Evolutionary conservation across 1,284 basidiomycete species (phyloP).

Genomic region (Sutorius eximius): DNA sequence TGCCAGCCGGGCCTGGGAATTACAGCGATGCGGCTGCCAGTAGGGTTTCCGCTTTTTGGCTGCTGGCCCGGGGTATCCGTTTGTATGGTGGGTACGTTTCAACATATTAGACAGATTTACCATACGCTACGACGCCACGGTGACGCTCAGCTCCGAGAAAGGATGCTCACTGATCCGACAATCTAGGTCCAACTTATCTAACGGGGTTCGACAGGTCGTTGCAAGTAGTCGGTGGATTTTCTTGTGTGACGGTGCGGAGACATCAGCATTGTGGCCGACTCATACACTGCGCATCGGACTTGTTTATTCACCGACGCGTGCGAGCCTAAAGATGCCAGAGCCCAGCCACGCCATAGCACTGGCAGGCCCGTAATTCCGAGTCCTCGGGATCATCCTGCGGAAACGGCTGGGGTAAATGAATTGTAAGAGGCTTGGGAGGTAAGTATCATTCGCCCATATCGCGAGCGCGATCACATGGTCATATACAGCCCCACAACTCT

Average conservation of each 20-base stretch:
- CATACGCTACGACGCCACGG: no score
- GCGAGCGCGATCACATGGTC: no score
- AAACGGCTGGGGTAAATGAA: not conserved
- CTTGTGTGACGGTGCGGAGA: not conserved
- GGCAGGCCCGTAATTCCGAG: not conserved
- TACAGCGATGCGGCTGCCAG: no score
- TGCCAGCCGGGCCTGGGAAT: not conserved
- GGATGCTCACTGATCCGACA: not conserved
- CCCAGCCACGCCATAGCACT: no score
- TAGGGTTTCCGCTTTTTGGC: no score
- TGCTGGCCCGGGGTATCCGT: no score
- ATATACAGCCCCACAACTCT: not conserved
- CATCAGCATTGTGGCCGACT: not conserved
- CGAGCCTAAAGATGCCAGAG: no score
- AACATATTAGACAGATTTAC: no score
- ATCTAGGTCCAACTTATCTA: not conserved
- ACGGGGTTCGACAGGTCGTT: not conserved
- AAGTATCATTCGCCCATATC: not conserved
- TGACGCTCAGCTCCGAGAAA: no score
- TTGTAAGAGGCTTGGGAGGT: no score
- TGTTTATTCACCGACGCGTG: not conserved
- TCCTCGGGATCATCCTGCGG: not conserved
- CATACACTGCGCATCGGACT: not conserved
- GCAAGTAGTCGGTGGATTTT: not conserved
- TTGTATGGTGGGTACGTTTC: no score